A percentile compares a stretch with the other conserved stretches of the same genome.
Evolutionary conservation across 2,329 filamentous ascomycete genomes (phyloP).

Genomic region (Colletotrichum lindemuthianum): DNA sequence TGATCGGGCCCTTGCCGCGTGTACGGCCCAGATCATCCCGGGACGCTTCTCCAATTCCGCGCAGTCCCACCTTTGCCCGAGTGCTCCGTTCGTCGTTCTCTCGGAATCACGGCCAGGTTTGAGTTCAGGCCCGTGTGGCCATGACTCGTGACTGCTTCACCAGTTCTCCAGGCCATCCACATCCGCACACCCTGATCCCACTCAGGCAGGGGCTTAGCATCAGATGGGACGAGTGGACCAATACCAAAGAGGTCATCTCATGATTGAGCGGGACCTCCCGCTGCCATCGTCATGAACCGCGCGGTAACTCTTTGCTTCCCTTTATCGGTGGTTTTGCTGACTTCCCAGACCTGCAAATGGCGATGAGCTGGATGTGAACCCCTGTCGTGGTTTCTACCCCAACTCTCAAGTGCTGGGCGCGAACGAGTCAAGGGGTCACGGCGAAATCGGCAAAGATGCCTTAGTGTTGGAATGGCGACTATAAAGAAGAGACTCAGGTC

Average conservation of each 20-base stretch:
- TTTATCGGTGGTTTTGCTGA: background rate
- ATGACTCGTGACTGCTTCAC: conserved; percentile 6
- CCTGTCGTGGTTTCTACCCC: background rate
- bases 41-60: background rate
- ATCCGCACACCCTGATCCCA: background rate
- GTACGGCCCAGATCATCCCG: background rate
- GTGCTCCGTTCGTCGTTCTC: conserved; percentile 3
- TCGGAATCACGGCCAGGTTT: conserved; percentile 1
- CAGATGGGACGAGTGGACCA: conserved; percentile 6
- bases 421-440: background rate
- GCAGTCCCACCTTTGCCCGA: conserved; percentile 8
- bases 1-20: background rate
- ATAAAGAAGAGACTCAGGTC: no score
- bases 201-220: background rate
- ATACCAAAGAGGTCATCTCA: background rate
- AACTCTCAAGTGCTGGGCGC: no score
- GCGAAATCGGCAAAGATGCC: background rate
- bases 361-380: background rate
- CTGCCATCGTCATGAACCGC: conserved; percentile 26
- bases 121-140: background rate
- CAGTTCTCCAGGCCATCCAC: conserved; percentile 9
- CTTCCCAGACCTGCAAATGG: background rate
- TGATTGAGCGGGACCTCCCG: background rate
- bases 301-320: conserved; percentile 12
- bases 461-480: no score